These are phyloP conservation scores for Amoeboaphelidium protococcarum DNA, from an alignment of 371 early-diverging fungal genomes.

Conservation along the genomic window DNA sequence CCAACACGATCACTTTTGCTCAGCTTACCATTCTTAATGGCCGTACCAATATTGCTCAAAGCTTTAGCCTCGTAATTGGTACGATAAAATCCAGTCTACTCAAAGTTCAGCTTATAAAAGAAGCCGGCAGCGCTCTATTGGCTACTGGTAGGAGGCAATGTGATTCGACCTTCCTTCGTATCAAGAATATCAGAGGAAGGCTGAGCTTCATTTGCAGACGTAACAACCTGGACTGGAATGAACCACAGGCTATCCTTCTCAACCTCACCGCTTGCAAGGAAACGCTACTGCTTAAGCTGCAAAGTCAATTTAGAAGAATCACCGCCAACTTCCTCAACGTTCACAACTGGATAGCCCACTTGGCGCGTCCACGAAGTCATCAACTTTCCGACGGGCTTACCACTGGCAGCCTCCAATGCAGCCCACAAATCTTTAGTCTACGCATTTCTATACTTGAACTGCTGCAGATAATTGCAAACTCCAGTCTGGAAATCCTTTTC, in stretches of 20 bases:
- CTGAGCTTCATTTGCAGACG: background rate
- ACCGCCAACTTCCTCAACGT: constrained; percentile 20
- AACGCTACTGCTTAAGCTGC: too few relatives aligned
- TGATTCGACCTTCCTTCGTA: constrained; percentile 10
- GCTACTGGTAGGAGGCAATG: constrained; percentile 38
- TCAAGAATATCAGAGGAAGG: constrained; percentile 11
- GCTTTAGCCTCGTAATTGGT: constrained; percentile 25
- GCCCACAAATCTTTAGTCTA: constrained; percentile 62
- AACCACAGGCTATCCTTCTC: constrained; percentile 26
- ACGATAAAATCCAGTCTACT: constrained; percentile 31
- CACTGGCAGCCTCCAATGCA: constrained; percentile 34
- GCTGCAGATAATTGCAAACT: constrained; percentile 42
- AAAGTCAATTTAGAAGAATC: constrained; percentile 13
- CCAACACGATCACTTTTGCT: constrained; percentile 27
- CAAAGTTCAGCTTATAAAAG: constrained; percentile 30
- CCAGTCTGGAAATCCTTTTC: constrained; percentile 16
- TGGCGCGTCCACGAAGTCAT: constrained; percentile 72
- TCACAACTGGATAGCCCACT: constrained; percentile 53
- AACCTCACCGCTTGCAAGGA: constrained; percentile 39
- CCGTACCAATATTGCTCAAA: constrained; percentile 15
- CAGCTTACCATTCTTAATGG: constrained; percentile 9
- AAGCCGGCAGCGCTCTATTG: constrained; percentile 1
- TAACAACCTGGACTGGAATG: constrained; percentile 23
- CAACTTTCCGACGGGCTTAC: constrained; percentile 36
- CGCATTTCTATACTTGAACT: constrained; percentile 55